phyloP scores from a whole-genome alignment of 1,284 basidiomycete genomes.

The Cryptococcus sp. region DNA sequence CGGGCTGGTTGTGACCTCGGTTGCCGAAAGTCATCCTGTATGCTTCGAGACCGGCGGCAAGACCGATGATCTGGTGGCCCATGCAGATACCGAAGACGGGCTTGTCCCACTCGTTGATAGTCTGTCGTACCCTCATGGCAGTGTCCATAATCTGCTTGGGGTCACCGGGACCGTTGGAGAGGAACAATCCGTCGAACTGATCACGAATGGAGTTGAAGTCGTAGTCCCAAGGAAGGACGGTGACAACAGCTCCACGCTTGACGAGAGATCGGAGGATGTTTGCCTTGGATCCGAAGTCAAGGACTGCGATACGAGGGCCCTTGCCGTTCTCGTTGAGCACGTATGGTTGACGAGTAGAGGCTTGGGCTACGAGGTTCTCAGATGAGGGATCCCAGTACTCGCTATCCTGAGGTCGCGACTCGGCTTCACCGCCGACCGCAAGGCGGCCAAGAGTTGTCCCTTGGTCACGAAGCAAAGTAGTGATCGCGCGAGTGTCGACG shows the following conservation, averaged over 20 bases:
- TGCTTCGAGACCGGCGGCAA: slow-evolving; percentile 93
- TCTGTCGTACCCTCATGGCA: slow-evolving; percentile 73
- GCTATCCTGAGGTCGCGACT: slow-evolving; percentile 61
- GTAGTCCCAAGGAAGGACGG: slow-evolving; percentile 95
- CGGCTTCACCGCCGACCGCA: slow-evolving; percentile 74
- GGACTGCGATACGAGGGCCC: slow-evolving; percentile 86
- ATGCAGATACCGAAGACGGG: slow-evolving; percentile 99
- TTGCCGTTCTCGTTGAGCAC: slow-evolving; percentile 77
- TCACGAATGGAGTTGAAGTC: slow-evolving; percentile 91
- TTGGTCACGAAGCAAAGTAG: slow-evolving; percentile 88
- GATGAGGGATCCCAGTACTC: slow-evolving; percentile 91
- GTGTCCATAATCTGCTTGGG: slow-evolving; percentile 88
- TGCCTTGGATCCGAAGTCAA: slow-evolving; percentile 97
- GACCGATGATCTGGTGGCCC: slow-evolving; percentile 96
- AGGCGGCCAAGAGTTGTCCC: slow-evolving; percentile 94
- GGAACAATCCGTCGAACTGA: slow-evolving; percentile 91
- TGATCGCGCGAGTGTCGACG: slow-evolving; percentile 96
- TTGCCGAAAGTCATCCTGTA: slow-evolving; percentile 87
- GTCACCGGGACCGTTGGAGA: slow-evolving; percentile 95
- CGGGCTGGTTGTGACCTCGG: slow-evolving; percentile 99
- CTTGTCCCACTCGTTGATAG: slow-evolving; percentile 82
- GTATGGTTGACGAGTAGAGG: slow-evolving; percentile 84
- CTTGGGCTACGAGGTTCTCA: slow-evolving; percentile 91
- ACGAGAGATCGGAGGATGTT: slow-evolving; percentile 94
- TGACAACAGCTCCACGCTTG: slow-evolving; percentile 85